A percentile compares a stretch with the other conserved stretches of the same genome.
Conservation (phyloP, 2,329 filamentous ascomycete species). For the Xenosphaeropsis pyriputrescens region DNA sequence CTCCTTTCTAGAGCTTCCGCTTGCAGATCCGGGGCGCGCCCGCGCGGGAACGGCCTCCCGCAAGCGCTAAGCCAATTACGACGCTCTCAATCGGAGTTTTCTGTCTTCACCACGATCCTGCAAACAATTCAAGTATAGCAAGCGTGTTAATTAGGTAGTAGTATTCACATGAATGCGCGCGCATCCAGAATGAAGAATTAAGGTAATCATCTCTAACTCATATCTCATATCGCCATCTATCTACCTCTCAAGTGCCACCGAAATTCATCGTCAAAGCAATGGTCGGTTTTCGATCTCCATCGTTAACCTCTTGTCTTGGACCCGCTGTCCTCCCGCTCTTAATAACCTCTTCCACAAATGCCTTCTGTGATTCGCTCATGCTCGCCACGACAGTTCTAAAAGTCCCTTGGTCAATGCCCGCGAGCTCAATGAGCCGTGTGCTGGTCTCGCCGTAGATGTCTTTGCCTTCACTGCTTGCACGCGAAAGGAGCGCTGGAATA, state of each 20-base stretch:
- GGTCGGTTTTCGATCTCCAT: slow-evolving; percentile 48
- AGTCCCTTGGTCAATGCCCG: slow-evolving; percentile 52
- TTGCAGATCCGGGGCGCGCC: too few relatives aligned
- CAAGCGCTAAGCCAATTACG: too few relatives aligned
- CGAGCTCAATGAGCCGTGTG: slow-evolving; percentile 63
- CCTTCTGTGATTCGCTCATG: slow-evolving; percentile 56
- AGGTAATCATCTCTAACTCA: too few relatives aligned
- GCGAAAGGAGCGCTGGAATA: slow-evolving; percentile 59
- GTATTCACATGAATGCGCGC: too few relatives aligned
- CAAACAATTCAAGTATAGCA: too few relatives aligned
- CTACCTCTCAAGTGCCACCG: slow-evolving; percentile 20
- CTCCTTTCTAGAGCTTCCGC: too few relatives aligned
- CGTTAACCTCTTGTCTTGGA: slow-evolving; percentile 19
- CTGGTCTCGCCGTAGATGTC: slow-evolving; percentile 57
- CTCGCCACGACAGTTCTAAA: slow-evolving; percentile 63
- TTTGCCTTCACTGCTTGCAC: slow-evolving; percentile 50
- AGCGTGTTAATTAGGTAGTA: too few relatives aligned
- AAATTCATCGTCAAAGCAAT: slow-evolving; percentile 97
- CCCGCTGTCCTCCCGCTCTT: slow-evolving; percentile 40
- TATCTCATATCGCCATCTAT: too few relatives aligned
- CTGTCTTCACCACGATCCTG: too few relatives aligned
- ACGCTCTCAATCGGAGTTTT: too few relatives aligned
- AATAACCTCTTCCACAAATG: slow-evolving; percentile 71
- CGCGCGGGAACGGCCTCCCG: too few relatives aligned
- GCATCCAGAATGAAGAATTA: too few relatives aligned